Evolutionary conservation across 2,329 filamentous ascomycete genomes (phyloP).

Genomic region (Ophiosphaerella herpotricha): DNA sequence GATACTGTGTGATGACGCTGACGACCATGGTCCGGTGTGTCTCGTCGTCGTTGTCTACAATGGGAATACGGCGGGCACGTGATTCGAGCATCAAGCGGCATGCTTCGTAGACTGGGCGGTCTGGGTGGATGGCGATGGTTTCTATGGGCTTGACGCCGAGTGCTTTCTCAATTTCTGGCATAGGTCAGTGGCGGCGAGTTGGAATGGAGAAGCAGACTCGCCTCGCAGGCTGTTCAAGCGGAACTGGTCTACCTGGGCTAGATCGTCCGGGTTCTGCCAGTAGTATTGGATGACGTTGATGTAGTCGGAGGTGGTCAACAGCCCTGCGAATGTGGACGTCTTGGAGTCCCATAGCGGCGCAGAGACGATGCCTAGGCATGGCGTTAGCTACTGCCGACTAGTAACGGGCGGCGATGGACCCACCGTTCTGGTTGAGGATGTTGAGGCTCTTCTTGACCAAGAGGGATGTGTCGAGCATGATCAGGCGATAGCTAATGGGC

Average conservation of each 20-base stretch:
- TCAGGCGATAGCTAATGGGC: constrained; percentile 91
- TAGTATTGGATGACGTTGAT: constrained; percentile 99
- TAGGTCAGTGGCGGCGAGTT: constrained; percentile 12
- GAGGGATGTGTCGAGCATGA: constrained; percentile 91
- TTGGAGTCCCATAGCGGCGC: constrained; percentile 96
- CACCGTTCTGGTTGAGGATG: constrained; percentile 95
- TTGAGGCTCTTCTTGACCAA: constrained; percentile 96
- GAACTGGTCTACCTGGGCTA: constrained; percentile 91
- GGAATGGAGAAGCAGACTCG: constrained; percentile 48
- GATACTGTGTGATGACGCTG: constrained; percentile 96
- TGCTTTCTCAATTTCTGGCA: constrained; percentile 86
- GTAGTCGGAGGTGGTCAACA: constrained; percentile 94
- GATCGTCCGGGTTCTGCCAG: constrained; percentile 91
- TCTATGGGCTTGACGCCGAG: constrained; percentile 90
- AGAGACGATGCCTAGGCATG: constrained; percentile 81
- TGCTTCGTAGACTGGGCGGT: constrained; percentile 89
- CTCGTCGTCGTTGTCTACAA: constrained; percentile 93
- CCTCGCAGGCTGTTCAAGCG: constrained; percentile 88
- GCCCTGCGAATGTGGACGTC: constrained; percentile 87
- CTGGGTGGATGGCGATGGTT: constrained; percentile 93
- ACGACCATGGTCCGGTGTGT: constrained; percentile 91
- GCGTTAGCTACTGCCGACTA: constrained; percentile 14
- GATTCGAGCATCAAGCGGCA: constrained; percentile 94
- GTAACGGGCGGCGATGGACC: constrained; percentile 11
- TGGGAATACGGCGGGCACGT: constrained; percentile 86